Evolutionary conservation across 176 grass and related monocot species (phyloP).

Genomic region (Aegilops umbellulata): DNA sequence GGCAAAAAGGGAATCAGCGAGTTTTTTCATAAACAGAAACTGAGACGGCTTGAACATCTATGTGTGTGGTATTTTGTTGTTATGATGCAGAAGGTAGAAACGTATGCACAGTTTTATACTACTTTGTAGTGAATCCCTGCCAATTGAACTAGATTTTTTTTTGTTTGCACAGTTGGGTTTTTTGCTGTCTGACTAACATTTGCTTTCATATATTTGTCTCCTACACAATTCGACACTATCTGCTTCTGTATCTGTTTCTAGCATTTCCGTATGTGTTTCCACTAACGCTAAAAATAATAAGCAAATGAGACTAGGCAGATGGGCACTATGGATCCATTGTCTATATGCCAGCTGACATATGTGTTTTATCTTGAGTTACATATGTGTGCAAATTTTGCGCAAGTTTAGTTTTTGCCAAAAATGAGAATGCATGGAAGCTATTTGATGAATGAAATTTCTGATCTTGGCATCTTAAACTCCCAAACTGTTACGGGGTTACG

Average conservation of each 20-base stretch:
- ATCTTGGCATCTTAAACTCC: background rate
- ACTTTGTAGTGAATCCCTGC: too few relatives aligned
- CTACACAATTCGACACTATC: background rate
- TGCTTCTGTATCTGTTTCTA: background rate
- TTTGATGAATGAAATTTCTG: background rate
- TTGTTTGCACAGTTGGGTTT: too few relatives aligned
- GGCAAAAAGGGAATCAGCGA: too few relatives aligned
- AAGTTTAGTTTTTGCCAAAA: background rate
- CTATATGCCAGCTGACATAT: background rate
- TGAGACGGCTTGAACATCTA: too few relatives aligned
- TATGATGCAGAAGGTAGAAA: too few relatives aligned
- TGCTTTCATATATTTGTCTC: background rate
- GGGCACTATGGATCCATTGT: background rate
- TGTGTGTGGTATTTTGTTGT: too few relatives aligned
- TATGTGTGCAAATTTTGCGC: background rate
- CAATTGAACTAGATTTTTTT: too few relatives aligned
- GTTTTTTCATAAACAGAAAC: too few relatives aligned
- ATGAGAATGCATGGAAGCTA: background rate
- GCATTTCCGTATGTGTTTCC: background rate
- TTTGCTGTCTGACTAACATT: too few relatives aligned
- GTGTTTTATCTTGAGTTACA: slow-evolving; percentile 13
- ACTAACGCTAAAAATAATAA: background rate
- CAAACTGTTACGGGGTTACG: background rate
- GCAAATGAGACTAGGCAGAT: background rate
- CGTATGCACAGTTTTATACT: too few relatives aligned